Base-by-base conservation (phyloP, 345 rosid genomes). In the Brassica carinata region DNA sequence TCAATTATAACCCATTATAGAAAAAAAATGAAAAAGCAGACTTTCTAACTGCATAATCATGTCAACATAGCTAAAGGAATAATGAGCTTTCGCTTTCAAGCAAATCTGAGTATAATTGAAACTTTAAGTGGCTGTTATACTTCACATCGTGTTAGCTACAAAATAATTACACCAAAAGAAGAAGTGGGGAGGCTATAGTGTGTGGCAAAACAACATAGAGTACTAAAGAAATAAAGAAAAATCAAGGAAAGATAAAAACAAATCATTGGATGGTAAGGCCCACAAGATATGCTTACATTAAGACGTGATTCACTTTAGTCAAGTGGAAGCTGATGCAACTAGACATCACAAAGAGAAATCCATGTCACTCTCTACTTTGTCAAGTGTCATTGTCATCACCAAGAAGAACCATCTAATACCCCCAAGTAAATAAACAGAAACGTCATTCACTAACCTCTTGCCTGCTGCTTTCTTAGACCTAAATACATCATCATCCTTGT, bases 321-420 rank as follows among this genome's bases (percentile, higher is more conserved):
- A 81, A 79, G 83, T 80, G 87, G 83, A 83, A 81, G 72, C 63
- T 79, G 82, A 85, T 78, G 86, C 66, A 83, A 74, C 7, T 73
- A 58, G 79, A 83, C 79, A 75, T 77, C 80, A 86, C 78, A 76
- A 61, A 69, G 76, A 67, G 71, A 82, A 76, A 72, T 83, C 85
- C 83, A 48, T 67, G 86, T 83, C 91, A 82, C 77, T 81, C 80
- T 27, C 89, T 83, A 82, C 86, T 83, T 80, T 69, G 33, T 73
- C 53, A 67, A 70, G 72, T 79, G 85, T 85, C 91, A 82, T 34
- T 75, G 26, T 84, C 88, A 86, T 78, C 85, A 61, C 81, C 81
- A 31, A 81, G 79, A 75, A 45, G 78, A 81, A 78, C 80, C 84
- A 68, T 74, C 87, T 27, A 68, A 68, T 3, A n/a, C 18, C 38